These are phyloP conservation scores for Lodderomyces jiufengensis DNA, from an alignment of 1,139 yeast species.

Conservation along the genomic window DNA sequence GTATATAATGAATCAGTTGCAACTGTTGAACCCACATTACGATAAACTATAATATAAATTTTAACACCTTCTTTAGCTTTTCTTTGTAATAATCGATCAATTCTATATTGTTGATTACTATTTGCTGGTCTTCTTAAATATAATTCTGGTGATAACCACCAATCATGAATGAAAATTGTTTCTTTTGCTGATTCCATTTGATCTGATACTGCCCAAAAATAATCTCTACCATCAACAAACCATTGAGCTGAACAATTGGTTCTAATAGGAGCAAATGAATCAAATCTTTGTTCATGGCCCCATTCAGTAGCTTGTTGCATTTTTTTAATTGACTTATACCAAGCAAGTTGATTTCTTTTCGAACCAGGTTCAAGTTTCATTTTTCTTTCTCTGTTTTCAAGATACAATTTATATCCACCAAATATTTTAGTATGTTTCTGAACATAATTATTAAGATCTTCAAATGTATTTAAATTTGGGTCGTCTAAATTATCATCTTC, in stretches of 20 bases:
- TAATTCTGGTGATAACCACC: constrained; percentile 97
- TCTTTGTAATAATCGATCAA: constrained; percentile 82
- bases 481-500: constrained; percentile 2
- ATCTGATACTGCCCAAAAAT: constrained; percentile 92
- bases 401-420: constrained; percentile 53
- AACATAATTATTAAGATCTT: not conserved
- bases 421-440: constrained; percentile 26
- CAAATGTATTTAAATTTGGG: constrained; percentile 10
- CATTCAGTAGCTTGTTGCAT: constrained; percentile 71
- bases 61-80: constrained; percentile 96
- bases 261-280: constrained; percentile 90
- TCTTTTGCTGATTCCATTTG: constrained; percentile 94
- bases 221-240: constrained; percentile 96
- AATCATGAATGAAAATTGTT: constrained; percentile 91
- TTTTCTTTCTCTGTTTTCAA: constrained; percentile 77
- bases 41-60: constrained; percentile 82
- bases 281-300: constrained; percentile 73
- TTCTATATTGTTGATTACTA: constrained; percentile 91
- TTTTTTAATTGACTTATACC: constrained; percentile 71
- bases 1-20: constrained; percentile 94
- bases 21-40: constrained; percentile 91
- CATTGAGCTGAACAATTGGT: constrained; percentile 86
- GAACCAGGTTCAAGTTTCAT: constrained; percentile 73
- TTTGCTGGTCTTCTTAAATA: constrained; percentile 91
- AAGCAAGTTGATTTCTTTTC: constrained; percentile 62